Conservation (phyloP, 805 yeast genomes). For the Yarrowia sp. region DNA sequence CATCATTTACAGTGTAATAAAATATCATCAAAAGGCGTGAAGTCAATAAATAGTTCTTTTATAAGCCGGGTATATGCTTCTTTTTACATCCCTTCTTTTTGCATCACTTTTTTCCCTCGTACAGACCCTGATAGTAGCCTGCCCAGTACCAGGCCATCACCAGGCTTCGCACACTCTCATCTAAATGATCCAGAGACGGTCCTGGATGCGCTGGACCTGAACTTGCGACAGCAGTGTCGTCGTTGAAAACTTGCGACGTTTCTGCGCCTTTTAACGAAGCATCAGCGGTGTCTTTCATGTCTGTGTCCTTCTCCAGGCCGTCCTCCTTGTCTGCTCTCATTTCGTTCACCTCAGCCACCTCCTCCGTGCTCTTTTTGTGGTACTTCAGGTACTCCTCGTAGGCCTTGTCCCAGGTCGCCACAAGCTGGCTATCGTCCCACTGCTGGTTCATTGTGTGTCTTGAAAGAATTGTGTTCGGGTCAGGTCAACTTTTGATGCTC, state of each 20-base stretch:
- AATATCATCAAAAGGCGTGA: no score
- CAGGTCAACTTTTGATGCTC: no score
- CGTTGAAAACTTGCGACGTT: not conserved
- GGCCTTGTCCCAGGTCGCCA: slow-evolving; percentile 32
- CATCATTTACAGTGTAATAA: no score
- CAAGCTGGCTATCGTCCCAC: slow-evolving; percentile 34
- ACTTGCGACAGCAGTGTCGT: not conserved
- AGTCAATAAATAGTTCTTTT: no score
- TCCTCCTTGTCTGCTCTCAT: slow-evolving; percentile 11
- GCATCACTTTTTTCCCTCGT: slow-evolving; percentile 29
- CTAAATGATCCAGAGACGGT: slow-evolving; percentile 29
- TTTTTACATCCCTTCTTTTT: no score
- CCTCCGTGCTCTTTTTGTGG: slow-evolving; percentile 24
- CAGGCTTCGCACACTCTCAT: slow-evolving; percentile 30
- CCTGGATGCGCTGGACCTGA: not conserved
- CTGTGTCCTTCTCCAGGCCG: not conserved
- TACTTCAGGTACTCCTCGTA: slow-evolving; percentile 33
- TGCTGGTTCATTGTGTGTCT: slow-evolving; percentile 34
- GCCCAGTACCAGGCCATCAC: slow-evolving; percentile 38
- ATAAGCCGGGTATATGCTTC: no score
- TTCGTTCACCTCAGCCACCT: not conserved
- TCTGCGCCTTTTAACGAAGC: not conserved
- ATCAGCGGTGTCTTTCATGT: not conserved
- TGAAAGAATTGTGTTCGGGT: no score
- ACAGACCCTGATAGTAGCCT: slow-evolving; percentile 35